Conservation (phyloP, 805 yeast genomes). For the Candida taoyuanica region DNA sequence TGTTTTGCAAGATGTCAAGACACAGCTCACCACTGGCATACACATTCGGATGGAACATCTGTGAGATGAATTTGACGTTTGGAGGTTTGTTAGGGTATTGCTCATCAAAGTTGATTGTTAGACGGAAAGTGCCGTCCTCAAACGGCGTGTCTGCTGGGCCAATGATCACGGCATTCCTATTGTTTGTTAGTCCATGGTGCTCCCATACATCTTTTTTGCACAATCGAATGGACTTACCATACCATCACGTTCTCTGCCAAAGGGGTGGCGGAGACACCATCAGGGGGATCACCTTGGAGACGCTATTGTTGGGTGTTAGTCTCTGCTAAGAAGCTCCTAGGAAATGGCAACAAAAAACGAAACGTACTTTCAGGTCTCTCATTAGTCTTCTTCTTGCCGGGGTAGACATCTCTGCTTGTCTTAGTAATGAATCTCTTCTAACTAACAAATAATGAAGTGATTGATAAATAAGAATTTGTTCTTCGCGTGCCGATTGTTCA, state of each 20-base stretch:
- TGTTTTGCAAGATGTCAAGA: constrained; percentile 89
- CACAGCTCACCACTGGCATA: constrained; percentile 95
- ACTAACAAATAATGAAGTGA: too few relatives aligned
- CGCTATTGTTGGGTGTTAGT: constrained; percentile 40
- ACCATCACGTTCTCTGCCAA: constrained; percentile 95
- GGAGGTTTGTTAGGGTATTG: constrained; percentile 98
- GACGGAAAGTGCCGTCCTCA: constrained; percentile 94
- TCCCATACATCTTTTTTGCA: too few relatives aligned
- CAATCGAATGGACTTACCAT: constrained; percentile 48
- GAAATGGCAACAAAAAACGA: too few relatives aligned
- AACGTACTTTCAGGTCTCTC: constrained; percentile 88
- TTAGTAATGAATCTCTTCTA: too few relatives aligned
- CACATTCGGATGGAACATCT: constrained; percentile 98
- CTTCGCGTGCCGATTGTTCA: too few relatives aligned
- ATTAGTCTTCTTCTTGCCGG: constrained; percentile 98
- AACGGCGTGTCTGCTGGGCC: constrained; percentile 98
- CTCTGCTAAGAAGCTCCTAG: too few relatives aligned
- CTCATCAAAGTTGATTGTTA: constrained; percentile 86
- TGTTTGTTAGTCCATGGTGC: too few relatives aligned
- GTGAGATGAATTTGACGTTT: constrained; percentile 79
- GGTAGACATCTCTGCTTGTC: constrained; percentile 97
- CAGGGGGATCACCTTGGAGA: constrained; percentile 97
- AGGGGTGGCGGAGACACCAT: constrained; percentile 97
- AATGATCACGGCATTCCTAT: constrained; percentile 86
- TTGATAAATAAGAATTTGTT: too few relatives aligned